These are phyloP conservation scores for Balakata baccata DNA, from an alignment of 345 rosid genomes.

Conservation along the genomic window DNA sequence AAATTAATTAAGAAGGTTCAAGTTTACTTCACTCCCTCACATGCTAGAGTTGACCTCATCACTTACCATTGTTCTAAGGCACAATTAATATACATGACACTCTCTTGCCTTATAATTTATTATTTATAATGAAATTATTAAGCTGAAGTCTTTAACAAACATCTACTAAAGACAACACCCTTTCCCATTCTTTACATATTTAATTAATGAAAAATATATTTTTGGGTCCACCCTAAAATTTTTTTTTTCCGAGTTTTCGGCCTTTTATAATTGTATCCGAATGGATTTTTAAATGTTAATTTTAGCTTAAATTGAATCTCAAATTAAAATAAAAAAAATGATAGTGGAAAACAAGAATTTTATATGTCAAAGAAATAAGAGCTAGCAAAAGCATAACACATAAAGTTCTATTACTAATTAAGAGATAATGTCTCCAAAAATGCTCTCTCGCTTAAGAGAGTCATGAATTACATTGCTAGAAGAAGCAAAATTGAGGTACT, in stretches of 20 bases:
- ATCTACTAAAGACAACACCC: not conserved
- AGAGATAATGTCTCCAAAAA: constrained; percentile 52
- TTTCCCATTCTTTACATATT: not conserved
- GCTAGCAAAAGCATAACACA: not conserved
- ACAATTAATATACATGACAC: not conserved
- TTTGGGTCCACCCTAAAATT: too few relatives aligned
- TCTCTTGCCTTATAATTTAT: not conserved
- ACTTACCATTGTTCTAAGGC: constrained; percentile 23
- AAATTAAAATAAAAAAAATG: too few relatives aligned
- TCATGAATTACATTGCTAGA: constrained; percentile 29
- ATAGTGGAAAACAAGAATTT: too few relatives aligned
- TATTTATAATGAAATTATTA: not conserved
- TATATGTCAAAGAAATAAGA: not conserved
- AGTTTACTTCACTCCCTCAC: constrained; percentile 34
- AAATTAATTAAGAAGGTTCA: constrained; percentile 10
- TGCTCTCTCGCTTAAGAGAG: constrained; percentile 30
- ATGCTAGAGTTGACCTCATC: constrained; percentile 48
- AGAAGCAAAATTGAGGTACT: constrained; percentile 25
- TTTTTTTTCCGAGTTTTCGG: too few relatives aligned
- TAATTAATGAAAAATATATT: not conserved
- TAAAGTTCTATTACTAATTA: constrained; percentile 15
- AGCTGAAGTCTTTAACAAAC: not conserved
- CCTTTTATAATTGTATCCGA: too few relatives aligned
- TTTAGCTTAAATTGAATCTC: too few relatives aligned
- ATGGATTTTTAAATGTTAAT: too few relatives aligned